A percentile compares a stretch with the other conserved stretches of the same genome.
Evolutionary conservation across 2,329 filamentous ascomycete species (phyloP).

Genomic region (Aureobasidium sp.): DNA sequence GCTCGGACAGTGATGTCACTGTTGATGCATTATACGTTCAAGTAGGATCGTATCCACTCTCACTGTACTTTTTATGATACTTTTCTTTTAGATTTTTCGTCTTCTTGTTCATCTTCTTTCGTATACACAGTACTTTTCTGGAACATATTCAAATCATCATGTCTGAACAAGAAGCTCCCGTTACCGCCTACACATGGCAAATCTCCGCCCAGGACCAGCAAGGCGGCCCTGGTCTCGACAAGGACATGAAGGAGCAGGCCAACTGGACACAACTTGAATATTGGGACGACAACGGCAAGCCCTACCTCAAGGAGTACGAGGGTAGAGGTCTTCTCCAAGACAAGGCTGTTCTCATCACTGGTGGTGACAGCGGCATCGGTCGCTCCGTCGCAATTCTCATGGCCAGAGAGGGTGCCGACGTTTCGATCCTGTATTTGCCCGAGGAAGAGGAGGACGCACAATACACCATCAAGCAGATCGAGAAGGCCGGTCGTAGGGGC

Average conservation of each 20-base stretch:
- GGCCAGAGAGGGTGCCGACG: conserved; percentile 52
- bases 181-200: conserved; percentile 23
- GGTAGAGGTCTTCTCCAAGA: conserved; percentile 28
- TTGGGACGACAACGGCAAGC: conserved; percentile 27
- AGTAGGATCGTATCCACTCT: background rate
- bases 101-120: background rate
- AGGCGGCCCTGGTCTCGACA: conserved; percentile 28
- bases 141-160: background rate
- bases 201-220: conserved; percentile 27
- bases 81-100: background rate
- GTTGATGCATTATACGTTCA: background rate
- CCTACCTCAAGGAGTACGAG: conserved; percentile 28
- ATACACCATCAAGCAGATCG: conserved; percentile 46
- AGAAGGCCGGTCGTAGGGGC: conserved; percentile 44
- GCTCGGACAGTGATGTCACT: background rate
- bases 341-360: conserved; percentile 26
- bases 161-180: conserved; percentile 18
- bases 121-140: background rate
- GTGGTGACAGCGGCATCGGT: conserved; percentile 38
- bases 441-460: conserved; percentile 52
- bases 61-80: background rate
- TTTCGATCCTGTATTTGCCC: conserved; percentile 50
- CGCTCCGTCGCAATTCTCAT: conserved; percentile 50
- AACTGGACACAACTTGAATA: conserved; percentile 29
- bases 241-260: conserved; percentile 26